Base-by-base conservation (phyloP, 2,329 filamentous ascomycete species). In the Ambrosiella xylebori region DNA sequence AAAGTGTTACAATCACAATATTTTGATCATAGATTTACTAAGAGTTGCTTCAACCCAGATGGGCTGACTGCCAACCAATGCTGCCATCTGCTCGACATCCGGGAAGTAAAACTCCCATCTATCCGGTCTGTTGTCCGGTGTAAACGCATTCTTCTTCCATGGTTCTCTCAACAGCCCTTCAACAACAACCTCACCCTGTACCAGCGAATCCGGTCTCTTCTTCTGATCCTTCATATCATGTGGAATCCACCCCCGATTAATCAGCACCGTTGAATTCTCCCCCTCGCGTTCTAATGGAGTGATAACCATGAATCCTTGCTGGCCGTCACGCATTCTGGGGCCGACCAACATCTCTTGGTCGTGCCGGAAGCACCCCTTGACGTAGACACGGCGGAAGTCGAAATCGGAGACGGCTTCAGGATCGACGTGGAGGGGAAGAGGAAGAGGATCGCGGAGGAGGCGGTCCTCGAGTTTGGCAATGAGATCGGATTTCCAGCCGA, bases 121-220 rank as follows among this genome's bases (percentile, higher is more conserved):
- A 64, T 90, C 84, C 0, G 91, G 91, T 64, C 81, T 76, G 65
- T 98, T 98, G 0, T 86, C 82, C 0, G 93, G 93, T 58, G 93
- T 98, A 69, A 98, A 98, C 79, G 90, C 85, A 69, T 98, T 98
- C 77, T 91, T 95, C 78, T 95, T 93, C 80, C 88, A 95, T 7
- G 91, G 91, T 72, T 93, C 82, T 61, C 93, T 73, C 68, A 98
- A 68, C 68, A 98, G 66, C 0, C 93, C 93, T 71, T 95, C 83
- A 1, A 98, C 82, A 0, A 77, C 79, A 8, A 97, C 83, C 65
- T 85, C 80, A 0, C 82, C 88, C 54, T 66, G 68, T 0, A 86
- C 85, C 63, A 97, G 64, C 1, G 82, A 81, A 27, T 81, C 78
- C 0, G 77, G 73, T 27, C 88, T 72, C 52, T 88, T 73, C 63